Evolutionary conservation across 1,284 basidiomycete genomes (phyloP), one percentile per base, ranked within the genome.

Genomic region (Leccinum subrobustum): DNA sequence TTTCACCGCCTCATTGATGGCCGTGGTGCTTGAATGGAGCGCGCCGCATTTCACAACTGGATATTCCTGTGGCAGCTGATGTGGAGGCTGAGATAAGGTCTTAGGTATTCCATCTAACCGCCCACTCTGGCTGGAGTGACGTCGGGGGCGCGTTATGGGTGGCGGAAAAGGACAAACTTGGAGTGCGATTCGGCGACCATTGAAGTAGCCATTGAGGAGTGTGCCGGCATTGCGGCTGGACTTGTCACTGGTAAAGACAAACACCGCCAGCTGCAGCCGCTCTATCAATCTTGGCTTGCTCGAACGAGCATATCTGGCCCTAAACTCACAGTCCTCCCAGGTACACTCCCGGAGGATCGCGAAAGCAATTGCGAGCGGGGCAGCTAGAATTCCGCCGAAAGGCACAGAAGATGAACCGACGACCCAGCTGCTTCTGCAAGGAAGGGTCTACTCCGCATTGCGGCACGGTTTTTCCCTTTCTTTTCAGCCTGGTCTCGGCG

Each of bases 181-280:
- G 16, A 42, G n/a, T 18, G 39, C 3, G 39, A 42, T 42, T 18
- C n/a, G 16, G 39, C 8, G 12, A 35, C 12, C 5, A 35, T 6
- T 35, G 33, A 18, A 42, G 8, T 11, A 9, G n/a, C n/a, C 39
- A 55, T 57, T n/a, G 18, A 51, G 12, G 27, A 37, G 6, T 42
- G 20, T 27, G 20, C 14, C 56, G 37, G 35, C 53, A 52, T 52
- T 25, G 54, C 29, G 65, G 63, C 56, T 51, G 39, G 52, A 29
- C 29, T 29, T 29, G 29, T 9, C 64, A 67, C 53, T 67, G 63
- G 55, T 7, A 53, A 12, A 23, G n/a, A 56, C 52, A 68, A 66
- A 68, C 52, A 66, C 37, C 20, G 42, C 53, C 59, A 29, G 51
- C 63, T 47, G 4, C 59, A 29, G 51, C 63, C 51, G 4, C 50